Percentiles rank a stretch among this genome's conserved stretches.
Conservation (phyloP, 2,329 filamentous ascomycete species). For the Orbilia ellipsospora region DNA sequence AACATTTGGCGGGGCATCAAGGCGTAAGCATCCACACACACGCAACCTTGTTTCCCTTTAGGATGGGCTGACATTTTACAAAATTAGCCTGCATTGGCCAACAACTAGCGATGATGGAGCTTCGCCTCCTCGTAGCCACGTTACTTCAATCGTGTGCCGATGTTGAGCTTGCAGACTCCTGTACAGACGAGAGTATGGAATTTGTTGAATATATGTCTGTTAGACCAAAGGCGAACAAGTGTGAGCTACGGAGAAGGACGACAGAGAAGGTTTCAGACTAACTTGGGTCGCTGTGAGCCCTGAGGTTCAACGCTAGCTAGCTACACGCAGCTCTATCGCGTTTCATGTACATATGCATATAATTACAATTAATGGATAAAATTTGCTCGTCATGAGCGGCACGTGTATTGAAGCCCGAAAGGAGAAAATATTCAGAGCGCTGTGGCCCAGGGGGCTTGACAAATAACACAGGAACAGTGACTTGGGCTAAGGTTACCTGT, state of each 20-base stretch:
- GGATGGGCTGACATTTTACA: background rate
- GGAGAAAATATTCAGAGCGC: too few relatives aligned
- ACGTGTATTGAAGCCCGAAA: too few relatives aligned
- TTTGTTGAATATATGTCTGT: constrained; percentile 7
- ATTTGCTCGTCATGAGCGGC: too few relatives aligned
- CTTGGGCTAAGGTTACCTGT: too few relatives aligned
- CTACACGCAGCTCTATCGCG: too few relatives aligned
- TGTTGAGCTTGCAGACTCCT: constrained; percentile 13
- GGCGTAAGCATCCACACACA: constrained; percentile 9
- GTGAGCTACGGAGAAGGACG: background rate
- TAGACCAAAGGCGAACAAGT: constrained; percentile 22
- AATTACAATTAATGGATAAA: too few relatives aligned
- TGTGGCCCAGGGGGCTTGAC: too few relatives aligned
- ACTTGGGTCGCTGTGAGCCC: too few relatives aligned
- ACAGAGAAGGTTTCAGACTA: too few relatives aligned
- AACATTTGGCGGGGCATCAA: constrained; percentile 13
- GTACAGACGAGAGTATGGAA: constrained; percentile 31
- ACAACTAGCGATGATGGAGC: constrained; percentile 25
- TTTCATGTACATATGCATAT: too few relatives aligned
- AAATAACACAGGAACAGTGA: too few relatives aligned
- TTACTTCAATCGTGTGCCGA: constrained; percentile 7
- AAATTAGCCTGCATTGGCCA: constrained; percentile 17
- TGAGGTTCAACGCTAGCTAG: too few relatives aligned
- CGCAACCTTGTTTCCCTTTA: background rate
- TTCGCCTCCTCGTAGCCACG: constrained; percentile 6